Evolutionary conservation across 495 filamentous ascomycete genomes (phyloP).

Genomic region (Penicillium bovifimosum): DNA sequence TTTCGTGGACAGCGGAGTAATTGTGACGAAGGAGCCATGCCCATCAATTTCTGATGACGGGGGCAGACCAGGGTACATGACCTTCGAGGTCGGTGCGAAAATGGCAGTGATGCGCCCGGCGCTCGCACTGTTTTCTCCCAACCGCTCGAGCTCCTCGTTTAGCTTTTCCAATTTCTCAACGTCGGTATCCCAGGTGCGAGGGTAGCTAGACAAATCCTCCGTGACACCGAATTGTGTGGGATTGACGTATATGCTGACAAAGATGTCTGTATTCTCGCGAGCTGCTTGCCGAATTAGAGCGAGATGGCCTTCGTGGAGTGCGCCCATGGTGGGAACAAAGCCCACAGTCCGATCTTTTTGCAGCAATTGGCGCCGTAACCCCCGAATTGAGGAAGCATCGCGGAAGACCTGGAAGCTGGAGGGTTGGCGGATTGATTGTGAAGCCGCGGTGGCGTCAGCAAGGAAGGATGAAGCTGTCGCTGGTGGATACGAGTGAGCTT

Average conservation of each 20-base stretch:
- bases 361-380: slow-evolving; percentile 62
- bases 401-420: slow-evolving; percentile 64
- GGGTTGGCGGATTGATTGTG: slow-evolving; percentile 20
- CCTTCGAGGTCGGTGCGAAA: slow-evolving; percentile 74
- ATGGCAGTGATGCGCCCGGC: slow-evolving; percentile 71
- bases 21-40: slow-evolving; percentile 85
- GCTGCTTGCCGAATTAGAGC: slow-evolving; percentile 84
- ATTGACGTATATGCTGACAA: slow-evolving; percentile 91
- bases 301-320: slow-evolving; percentile 85
- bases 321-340: slow-evolving; percentile 95
- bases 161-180: slow-evolving; percentile 57
- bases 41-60: slow-evolving; percentile 74
- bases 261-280: slow-evolving; percentile 72
- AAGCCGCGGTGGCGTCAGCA: slow-evolving; percentile 21
- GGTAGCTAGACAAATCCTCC: slow-evolving; percentile 84
- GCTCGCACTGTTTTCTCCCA: slow-evolving; percentile 30
- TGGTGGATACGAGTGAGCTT: slow-evolving; percentile 15
- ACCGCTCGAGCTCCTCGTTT: slow-evolving; percentile 61
- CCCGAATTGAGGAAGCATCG: slow-evolving; percentile 63
- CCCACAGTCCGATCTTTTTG: slow-evolving; percentile 68
- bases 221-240: slow-evolving; percentile 91
- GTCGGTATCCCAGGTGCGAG: slow-evolving; percentile 83
- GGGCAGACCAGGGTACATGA: slow-evolving; percentile 82
- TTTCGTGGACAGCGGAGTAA: slow-evolving; percentile 73
- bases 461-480: slow-evolving; percentile 27